These are phyloP conservation scores for Thelonectria discophora DNA, from an alignment of 2,329 filamentous ascomycete species.

Conservation along the genomic window DNA sequence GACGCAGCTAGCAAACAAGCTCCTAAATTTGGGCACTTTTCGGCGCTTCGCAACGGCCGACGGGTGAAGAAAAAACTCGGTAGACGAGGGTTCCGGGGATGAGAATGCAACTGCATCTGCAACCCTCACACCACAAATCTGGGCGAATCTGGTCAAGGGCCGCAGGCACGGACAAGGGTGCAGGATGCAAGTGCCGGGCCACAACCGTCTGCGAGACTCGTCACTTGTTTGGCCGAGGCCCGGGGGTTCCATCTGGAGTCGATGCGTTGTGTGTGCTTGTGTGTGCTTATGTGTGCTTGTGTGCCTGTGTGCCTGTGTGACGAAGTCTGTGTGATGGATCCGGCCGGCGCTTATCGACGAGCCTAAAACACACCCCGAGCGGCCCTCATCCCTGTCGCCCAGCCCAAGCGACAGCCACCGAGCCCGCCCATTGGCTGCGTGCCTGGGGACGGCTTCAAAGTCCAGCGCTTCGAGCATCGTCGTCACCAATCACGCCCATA, in stretches of 20 bases:
- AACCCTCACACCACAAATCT: slow-evolving; percentile 29
- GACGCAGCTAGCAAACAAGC: slow-evolving; percentile 14
- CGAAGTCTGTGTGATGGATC: slow-evolving; percentile 13
- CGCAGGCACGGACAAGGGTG: neutral
- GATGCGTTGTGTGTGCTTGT: too few species aligned
- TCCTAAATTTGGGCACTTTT: slow-evolving; percentile 24
- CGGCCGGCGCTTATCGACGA: slow-evolving; percentile 38
- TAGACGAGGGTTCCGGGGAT: slow-evolving; percentile 8
- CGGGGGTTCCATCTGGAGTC: too few species aligned
- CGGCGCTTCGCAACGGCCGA: slow-evolving; percentile 41
- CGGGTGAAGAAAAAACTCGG: too few species aligned
- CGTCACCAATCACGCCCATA: slow-evolving; percentile 42
- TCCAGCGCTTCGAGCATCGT: slow-evolving; percentile 43
- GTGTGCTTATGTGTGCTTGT: neutral
- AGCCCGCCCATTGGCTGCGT: slow-evolving; percentile 41
- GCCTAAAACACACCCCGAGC: neutral
- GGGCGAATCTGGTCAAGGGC: slow-evolving; percentile 19
- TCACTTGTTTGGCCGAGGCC: too few species aligned
- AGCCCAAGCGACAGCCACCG: slow-evolving; percentile 3
- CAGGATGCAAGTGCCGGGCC: slow-evolving; percentile 24
- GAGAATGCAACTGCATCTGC: too few species aligned
- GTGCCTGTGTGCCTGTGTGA: neutral
- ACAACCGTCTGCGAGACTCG: neutral
- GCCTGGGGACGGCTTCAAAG: slow-evolving; percentile 31
- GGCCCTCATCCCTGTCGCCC: slow-evolving; percentile 17